phyloP scores from a whole-genome alignment of 2,329 filamentous ascomycete species.

The Fusarium brevicatenulatum region DNA sequence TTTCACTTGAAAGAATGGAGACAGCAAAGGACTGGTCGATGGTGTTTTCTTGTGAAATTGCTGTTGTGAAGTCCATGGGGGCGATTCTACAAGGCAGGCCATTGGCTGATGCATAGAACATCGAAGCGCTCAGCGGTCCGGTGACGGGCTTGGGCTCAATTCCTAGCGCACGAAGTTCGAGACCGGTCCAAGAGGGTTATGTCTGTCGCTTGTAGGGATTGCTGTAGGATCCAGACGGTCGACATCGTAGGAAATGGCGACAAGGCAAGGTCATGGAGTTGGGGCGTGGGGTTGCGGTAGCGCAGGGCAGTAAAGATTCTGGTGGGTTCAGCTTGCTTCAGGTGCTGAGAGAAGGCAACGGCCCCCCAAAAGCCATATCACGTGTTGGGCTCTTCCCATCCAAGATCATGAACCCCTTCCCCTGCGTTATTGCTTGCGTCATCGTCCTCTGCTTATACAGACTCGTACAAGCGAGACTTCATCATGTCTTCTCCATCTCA shows the following conservation, averaged over 20 bases:
- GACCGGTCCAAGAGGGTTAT: not conserved
- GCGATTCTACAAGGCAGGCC: fast-evolving
- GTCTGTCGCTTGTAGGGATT: not conserved
- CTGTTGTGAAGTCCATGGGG: not conserved
- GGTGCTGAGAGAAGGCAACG: not conserved
- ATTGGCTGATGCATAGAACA: not conserved
- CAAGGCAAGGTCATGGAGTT: not conserved
- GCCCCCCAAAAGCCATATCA: not conserved
- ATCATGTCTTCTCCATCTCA: not conserved
- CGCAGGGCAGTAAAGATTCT: too few species aligned
- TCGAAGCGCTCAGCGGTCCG: not conserved
- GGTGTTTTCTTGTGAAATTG: not conserved
- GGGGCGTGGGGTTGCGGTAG: not conserved
- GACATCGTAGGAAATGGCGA: not conserved
- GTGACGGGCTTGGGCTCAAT: not conserved
- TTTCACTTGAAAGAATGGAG: not conserved
- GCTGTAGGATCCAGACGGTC: not conserved
- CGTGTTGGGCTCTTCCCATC: not conserved
- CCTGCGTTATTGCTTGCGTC: not conserved
- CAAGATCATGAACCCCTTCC: not conserved
- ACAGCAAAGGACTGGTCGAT: fast-evolving
- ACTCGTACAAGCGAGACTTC: fast-evolving
- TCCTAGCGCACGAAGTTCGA: not conserved
- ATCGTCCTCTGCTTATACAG: not conserved
- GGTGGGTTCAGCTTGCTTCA: not conserved